These are phyloP conservation scores for Epichloe uncinata DNA, from an alignment of 2,329 filamentous ascomycete genomes.

Conservation along the genomic window DNA sequence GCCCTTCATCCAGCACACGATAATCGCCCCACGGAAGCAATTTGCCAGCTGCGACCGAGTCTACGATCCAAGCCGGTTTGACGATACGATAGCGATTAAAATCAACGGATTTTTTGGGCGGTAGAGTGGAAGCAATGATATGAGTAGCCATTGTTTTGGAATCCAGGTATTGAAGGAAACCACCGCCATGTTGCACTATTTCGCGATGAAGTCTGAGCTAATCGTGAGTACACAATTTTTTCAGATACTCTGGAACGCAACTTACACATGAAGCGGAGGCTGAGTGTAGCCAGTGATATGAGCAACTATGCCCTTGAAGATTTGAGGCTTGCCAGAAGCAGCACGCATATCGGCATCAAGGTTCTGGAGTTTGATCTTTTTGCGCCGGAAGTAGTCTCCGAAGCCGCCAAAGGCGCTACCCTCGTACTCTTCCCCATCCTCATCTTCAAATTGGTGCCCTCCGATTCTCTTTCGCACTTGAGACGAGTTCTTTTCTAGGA, in stretches of 20 bases:
- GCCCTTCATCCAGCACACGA: conserved; percentile 71
- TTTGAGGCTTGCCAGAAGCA: conserved; percentile 55
- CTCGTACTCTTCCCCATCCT: conserved; percentile 84
- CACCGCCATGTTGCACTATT: conserved; percentile 86
- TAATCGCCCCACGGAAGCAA: conserved; percentile 80
- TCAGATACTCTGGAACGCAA: background rate
- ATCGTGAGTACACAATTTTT: conserved; percentile 7
- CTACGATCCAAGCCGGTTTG: conserved; percentile 86
- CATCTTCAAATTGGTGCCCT: conserved; percentile 59
- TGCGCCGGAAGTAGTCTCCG: conserved; percentile 80
- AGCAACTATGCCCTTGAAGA: conserved; percentile 83
- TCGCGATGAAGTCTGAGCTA: conserved; percentile 54
- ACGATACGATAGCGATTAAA: conserved; percentile 82
- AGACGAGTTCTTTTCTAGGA: conserved; percentile 50
- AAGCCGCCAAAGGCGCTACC: conserved; percentile 81
- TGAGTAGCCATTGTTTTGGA: conserved; percentile 92
- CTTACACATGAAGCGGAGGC: conserved; percentile 67
- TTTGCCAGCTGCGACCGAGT: conserved; percentile 71
- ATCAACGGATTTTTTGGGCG: conserved; percentile 90
- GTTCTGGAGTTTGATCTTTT: conserved; percentile 96
- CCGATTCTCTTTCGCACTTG: conserved; percentile 49
- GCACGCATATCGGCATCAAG: conserved; percentile 71
- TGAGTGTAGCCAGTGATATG: conserved; percentile 96
- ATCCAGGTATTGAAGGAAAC: conserved; percentile 88
- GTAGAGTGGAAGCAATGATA: conserved; percentile 81